Evolutionary conservation across 176 grass and related monocot genomes (phyloP).

Genomic region (Otatea glauca): DNA sequence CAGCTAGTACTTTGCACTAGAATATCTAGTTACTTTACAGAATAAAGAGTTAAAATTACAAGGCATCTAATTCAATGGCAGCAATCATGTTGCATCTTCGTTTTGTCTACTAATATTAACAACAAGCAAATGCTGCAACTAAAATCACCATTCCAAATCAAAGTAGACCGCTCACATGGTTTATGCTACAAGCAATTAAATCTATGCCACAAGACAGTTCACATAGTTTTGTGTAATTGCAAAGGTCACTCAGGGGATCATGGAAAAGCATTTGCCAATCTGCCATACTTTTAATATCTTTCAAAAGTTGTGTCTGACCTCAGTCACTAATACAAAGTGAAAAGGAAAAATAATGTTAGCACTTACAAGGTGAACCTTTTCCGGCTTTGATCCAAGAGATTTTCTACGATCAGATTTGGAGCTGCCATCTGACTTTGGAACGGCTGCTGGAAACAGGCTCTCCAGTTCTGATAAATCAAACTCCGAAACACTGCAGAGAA

Average conservation of each 20-base stretch:
- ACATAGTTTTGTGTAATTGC: not conserved
- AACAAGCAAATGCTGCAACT: constrained; percentile 12
- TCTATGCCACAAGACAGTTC: not conserved
- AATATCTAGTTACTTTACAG: constrained; percentile 3
- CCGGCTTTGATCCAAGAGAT: constrained; percentile 90
- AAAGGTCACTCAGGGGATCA: not conserved
- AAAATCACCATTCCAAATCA: constrained; percentile 5
- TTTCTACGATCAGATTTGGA: constrained; percentile 86
- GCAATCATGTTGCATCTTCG: not conserved
- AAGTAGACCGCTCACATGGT: not conserved
- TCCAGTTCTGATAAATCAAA: constrained; percentile 95
- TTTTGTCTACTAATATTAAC: not conserved
- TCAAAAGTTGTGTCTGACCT: not conserved
- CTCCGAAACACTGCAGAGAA: constrained; percentile 76
- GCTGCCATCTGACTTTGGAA: constrained; percentile 69
- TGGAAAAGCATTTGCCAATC: not conserved
- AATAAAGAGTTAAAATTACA: constrained; percentile 25
- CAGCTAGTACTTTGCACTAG: not conserved
- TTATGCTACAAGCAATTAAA: not conserved
- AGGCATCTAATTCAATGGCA: constrained; percentile 3
- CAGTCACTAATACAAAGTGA: constrained; percentile 9
- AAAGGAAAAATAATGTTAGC: constrained; percentile 15
- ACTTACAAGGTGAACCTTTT: constrained; percentile 96
- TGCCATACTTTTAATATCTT: not conserved
- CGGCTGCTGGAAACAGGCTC: constrained; percentile 78